Percentiles rank a stretch among this genome's conserved stretches.
These are phyloP conservation scores for Candida loeiensis DNA, from an alignment of 805 yeast genomes.

Conservation along the genomic window DNA sequence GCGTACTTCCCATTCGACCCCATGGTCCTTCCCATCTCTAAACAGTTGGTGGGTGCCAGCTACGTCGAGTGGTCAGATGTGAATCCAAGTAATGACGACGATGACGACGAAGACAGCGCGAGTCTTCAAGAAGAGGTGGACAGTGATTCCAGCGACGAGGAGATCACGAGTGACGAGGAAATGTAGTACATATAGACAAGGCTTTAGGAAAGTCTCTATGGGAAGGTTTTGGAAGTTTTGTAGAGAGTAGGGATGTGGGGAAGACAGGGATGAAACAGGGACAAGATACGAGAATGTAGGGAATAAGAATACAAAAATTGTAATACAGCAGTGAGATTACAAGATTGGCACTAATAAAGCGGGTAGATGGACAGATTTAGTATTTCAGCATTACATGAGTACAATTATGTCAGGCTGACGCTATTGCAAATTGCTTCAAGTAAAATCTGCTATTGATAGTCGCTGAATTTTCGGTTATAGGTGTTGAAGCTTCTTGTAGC, in stretches of 20 bases:
- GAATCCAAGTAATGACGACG: slow-evolving; percentile 53
- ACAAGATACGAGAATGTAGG: no score
- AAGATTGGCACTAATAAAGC: no score
- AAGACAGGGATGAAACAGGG: no score
- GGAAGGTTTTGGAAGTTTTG: background rate
- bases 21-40: slow-evolving; percentile 61
- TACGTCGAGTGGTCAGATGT: slow-evolving; percentile 71
- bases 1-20: slow-evolving; percentile 98
- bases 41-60: slow-evolving; percentile 48
- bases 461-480: no score
- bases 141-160: slow-evolving; percentile 20
- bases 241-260: background rate
- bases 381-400: no score
- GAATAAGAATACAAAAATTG: no score
- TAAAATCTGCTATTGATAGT: no score
- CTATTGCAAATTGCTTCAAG: no score
- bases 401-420: no score
- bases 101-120: slow-evolving; percentile 41
- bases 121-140: slow-evolving; percentile 29
- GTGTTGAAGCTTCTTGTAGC: no score
- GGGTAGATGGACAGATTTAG: no score
- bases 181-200: slow-evolving; percentile 5
- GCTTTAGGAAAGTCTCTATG: background rate
- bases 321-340: no score
- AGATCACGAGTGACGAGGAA: slow-evolving; percentile 22